Percentiles rank a stretch among this genome's conserved stretches.
These are phyloP conservation scores for Dictyostelium purpureum DNA, from an alignment of 78 protist species.

Conservation along the genomic window DNA sequence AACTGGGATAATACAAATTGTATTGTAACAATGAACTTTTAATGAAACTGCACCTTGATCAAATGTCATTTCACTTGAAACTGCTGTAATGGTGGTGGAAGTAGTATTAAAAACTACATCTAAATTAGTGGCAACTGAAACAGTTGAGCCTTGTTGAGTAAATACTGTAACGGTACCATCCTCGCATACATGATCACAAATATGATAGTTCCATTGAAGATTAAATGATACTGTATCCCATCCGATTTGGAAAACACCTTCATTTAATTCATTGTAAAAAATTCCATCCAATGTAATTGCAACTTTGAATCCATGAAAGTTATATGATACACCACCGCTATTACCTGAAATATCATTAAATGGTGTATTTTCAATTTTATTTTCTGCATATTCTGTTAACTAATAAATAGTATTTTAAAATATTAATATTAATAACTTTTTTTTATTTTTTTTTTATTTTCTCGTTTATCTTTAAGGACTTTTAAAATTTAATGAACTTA, in stretches of 20 bases:
- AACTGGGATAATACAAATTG: constrained; percentile 22
- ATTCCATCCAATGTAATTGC: neutral
- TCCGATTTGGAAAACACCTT: neutral
- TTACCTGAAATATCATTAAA: neutral
- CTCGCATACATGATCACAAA: constrained; percentile 46
- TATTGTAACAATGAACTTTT: neutral
- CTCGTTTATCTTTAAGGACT: too few relatives aligned
- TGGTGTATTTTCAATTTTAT: neutral
- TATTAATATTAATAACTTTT: neutral
- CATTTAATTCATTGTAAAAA: neutral
- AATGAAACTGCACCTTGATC: neutral
- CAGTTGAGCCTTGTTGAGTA: neutral
- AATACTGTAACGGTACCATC: constrained; percentile 28
- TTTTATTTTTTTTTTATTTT: neutral
- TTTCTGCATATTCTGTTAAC: neutral
- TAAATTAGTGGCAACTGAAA: neutral
- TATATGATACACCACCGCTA: neutral
- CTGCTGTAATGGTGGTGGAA: neutral
- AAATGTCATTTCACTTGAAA: neutral
- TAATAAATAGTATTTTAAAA: neutral
- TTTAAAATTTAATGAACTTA: neutral
- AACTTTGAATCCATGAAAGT: neutral
- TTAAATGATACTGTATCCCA: constrained; percentile 7
- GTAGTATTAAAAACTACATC: neutral
- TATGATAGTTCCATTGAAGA: constrained; percentile 53